Evolutionary conservation across 2,329 filamentous ascomycete species (phyloP), one percentile per base, ranked within the genome.

Genomic region (Penicillium sp.): DNA sequence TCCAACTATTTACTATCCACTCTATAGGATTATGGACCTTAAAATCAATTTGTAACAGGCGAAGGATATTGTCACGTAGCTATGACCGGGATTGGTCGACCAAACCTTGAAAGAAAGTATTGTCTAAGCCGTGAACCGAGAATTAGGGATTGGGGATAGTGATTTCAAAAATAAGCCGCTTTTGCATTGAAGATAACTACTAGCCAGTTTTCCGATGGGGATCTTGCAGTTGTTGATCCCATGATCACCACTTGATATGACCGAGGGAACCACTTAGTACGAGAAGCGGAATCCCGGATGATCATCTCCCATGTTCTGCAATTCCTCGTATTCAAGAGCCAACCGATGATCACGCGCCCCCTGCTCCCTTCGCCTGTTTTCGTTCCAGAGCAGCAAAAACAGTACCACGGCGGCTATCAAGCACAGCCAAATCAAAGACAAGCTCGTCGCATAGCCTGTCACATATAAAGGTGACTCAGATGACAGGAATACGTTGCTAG

Each of bases 401-500:
- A 60, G 32, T 40, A 57, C 57, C 6, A 39, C 53, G 55, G 39
- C 16, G 6, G 39, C 16, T 21, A 41, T 41, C 18, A 41, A 21
- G 16, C 39, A 71, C 64, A 2, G 60, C 70, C 11, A 77, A 57
- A 10, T 74, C 73, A 3, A 68, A 70, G 1, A 68, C 66, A 58
- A 73, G 74, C 1, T 34, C n/a, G 43, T 45, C 16, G 21, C 24
- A 16, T 31, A 34, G 3, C 75, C 76, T 0, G 70, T 71, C 2
- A 64, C 66, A 52, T 76, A 78, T 5, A 56, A 63, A 3, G 75
- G 76, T 3, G 68, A 62, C 58, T 78, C 65, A 3, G 50, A 54
- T 9, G 64, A 67, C 56, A 78, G 72, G 55, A 78, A 79, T 5
- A 78, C 67, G 53, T 77, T 76, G 24, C 68, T 66, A 4, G 70